Conservation (phyloP, 78 protist species). For the Dictyostelium intermedium region DNA sequence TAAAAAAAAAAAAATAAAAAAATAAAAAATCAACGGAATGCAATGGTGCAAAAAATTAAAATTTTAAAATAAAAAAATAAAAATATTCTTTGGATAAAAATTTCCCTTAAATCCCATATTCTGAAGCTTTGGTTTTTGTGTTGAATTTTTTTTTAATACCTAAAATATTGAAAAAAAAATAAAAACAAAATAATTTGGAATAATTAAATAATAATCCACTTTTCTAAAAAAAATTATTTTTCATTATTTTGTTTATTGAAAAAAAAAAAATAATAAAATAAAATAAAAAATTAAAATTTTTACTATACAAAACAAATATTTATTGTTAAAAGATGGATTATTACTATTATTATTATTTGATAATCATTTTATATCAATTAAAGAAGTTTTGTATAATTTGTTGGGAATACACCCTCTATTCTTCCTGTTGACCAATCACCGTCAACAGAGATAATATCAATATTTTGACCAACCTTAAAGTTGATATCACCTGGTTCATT, state of each 20-base stretch:
- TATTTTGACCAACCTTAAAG: constrained; percentile 37
- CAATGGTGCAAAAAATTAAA: not conserved
- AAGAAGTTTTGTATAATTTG: not conserved
- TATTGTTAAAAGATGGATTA: not conserved
- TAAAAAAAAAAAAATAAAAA: not conserved
- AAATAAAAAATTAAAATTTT: too few relatives aligned
- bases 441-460: not conserved
- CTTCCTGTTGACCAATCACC: constrained; percentile 46
- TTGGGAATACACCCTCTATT: constrained; percentile 45
- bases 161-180: too few relatives aligned
- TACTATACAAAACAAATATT: not conserved
- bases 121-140: too few relatives aligned
- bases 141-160: too few relatives aligned
- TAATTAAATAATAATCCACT: too few relatives aligned
- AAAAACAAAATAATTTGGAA: too few relatives aligned
- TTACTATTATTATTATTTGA: not conserved
- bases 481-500: constrained; percentile 11
- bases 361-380: not conserved
- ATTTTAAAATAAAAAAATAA: too few relatives aligned
- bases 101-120: not conserved
- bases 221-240: too few relatives aligned
- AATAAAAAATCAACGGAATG: too few relatives aligned
- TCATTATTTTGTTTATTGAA: too few relatives aligned
- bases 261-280: too few relatives aligned
- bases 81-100: not conserved